phyloP scores from a whole-genome alignment of 306 rosid genomes.

The Acmispon strigosus region DNA sequence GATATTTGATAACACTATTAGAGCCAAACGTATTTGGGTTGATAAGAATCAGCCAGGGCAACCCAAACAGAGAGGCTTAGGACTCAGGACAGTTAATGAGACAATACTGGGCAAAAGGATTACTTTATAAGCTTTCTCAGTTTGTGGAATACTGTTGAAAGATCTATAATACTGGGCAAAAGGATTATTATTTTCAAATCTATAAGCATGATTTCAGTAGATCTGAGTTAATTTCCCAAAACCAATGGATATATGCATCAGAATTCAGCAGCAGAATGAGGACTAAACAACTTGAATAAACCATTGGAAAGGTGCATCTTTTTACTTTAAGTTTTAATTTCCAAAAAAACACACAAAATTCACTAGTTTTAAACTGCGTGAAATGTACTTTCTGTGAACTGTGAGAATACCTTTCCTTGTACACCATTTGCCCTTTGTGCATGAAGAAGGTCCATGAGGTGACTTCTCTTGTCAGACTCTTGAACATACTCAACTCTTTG shows the following conservation, averaged over 20 bases:
- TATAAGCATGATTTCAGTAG: not conserved
- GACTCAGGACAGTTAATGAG: not conserved
- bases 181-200: not conserved
- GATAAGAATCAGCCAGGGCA: not conserved
- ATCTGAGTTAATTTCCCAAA: not conserved
- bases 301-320: not conserved
- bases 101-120: not conserved
- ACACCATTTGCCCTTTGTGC: slow-evolving; percentile 87
- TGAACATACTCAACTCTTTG: slow-evolving; percentile 98
- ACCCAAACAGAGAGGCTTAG: not conserved
- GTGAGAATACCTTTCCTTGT: slow-evolving; percentile 71
- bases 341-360: not conserved
- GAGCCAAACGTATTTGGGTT: not conserved
- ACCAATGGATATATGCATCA: not conserved
- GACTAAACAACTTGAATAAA: not conserved
- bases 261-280: not conserved
- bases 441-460: slow-evolving; percentile 98
- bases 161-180: too few relatives aligned
- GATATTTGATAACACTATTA: too few relatives aligned
- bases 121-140: not conserved
- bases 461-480: slow-evolving; percentile 96
- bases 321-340: not conserved
- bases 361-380: not conserved
- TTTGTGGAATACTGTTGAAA: not conserved
- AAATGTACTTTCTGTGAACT: not conserved